Conservation (phyloP, 352 stramenopile genomes). For the Phytophthora cactorum region DNA sequence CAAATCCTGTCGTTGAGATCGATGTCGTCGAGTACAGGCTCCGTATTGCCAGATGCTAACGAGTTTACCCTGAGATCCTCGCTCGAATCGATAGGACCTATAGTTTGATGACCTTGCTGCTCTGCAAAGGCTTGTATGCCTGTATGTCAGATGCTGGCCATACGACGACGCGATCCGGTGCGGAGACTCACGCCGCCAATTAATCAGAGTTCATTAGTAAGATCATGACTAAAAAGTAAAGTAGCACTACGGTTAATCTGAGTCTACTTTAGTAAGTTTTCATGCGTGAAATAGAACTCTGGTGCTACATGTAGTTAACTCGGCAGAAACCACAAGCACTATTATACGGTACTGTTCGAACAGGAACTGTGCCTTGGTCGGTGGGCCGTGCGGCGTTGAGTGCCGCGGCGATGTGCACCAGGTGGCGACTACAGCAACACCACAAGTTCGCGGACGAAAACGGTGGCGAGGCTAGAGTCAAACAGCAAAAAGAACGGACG, state of each 20-base stretch:
- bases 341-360: background rate
- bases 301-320: no score
- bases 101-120: conserved; percentile 13
- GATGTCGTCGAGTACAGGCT: conserved; percentile 17
- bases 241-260: background rate
- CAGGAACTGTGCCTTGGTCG: background rate
- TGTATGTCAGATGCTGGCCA: background rate
- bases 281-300: no score
- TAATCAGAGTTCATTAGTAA: background rate
- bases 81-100: background rate
- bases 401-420: conserved; percentile 17
- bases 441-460: conserved; percentile 23
- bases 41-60: conserved; percentile 20
- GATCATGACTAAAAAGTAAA: background rate
- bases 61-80: conserved; percentile 1
- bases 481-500: conserved; percentile 10
- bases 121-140: conserved; percentile 4
- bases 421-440: conserved; percentile 32
- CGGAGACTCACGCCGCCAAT: conserved; percentile 5
- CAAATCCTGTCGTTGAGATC: conserved; percentile 31
- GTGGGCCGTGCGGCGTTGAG: background rate
- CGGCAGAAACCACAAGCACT: background rate
- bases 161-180: conserved; percentile 16
- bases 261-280: no score
- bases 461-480: conserved; percentile 2